Conservation (phyloP, 768 basidiomycete species). For the Mycena kentingensis region DNA sequence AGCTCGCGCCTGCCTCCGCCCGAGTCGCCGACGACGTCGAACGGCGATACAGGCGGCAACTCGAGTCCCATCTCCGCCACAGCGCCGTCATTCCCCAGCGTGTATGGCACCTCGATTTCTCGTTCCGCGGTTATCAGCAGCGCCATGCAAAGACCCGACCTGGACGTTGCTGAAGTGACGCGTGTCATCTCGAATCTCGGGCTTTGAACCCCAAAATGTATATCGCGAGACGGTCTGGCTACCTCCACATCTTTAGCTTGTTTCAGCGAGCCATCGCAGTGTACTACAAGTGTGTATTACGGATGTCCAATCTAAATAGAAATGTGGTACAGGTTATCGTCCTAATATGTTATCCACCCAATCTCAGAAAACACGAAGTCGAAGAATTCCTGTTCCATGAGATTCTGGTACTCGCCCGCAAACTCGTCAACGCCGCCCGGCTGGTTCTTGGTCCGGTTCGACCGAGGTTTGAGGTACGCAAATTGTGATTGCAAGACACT, state of each 20-base stretch:
- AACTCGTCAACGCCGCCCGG: constrained; percentile 62
- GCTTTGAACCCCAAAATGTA: constrained; percentile 41
- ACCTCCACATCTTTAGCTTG: constrained; percentile 14
- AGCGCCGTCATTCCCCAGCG: constrained; percentile 82
- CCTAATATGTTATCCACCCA: constrained; percentile 79
- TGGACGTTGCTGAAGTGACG: constrained; percentile 72
- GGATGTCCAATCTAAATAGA: constrained; percentile 47
- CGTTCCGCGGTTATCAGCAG: constrained; percentile 47
- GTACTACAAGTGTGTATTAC: constrained; percentile 28
- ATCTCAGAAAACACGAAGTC: constrained; percentile 95
- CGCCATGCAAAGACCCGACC: constrained; percentile 43
- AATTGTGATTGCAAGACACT: constrained; percentile 74
- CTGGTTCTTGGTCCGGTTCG: constrained; percentile 50
- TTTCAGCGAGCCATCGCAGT: constrained; percentile 22
- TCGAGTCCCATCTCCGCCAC: constrained; percentile 80
- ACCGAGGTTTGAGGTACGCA: constrained; percentile 75
- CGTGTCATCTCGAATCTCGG: constrained; percentile 79
- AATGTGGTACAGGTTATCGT: constrained; percentile 36
- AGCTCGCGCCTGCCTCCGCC: constrained; percentile 62
- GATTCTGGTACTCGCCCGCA: constrained; percentile 85
- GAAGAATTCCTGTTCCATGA: constrained; percentile 95
- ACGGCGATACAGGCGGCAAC: constrained; percentile 71
- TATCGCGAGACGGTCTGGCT: constrained; percentile 8
- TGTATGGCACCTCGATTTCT: constrained; percentile 68
- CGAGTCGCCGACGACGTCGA: constrained; percentile 80